phyloP scores from a whole-genome alignment of 2,329 filamentous ascomycete species.

The Fusarium sublunatum region DNA sequence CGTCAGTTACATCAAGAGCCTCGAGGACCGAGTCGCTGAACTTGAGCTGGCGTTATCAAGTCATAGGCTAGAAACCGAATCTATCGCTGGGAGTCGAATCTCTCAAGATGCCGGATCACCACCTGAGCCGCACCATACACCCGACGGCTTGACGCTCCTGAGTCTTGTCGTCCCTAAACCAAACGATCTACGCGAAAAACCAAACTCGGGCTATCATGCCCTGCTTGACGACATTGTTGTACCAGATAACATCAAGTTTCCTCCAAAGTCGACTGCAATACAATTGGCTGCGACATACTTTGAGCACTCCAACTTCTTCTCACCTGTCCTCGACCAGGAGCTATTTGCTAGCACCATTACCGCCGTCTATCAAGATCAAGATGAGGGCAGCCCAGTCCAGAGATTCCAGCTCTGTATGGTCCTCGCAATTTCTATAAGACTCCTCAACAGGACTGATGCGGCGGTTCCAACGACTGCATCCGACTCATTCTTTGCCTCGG shows the following conservation, averaged over 20 bases:
- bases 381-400: not conserved
- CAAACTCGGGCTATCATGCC: constrained; percentile 18
- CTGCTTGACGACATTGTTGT: constrained; percentile 8
- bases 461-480: constrained; percentile 27
- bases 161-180: not conserved
- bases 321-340: constrained; percentile 35
- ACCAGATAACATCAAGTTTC: constrained; percentile 15
- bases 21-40: constrained; percentile 43
- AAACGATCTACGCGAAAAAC: not conserved
- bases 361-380: constrained; percentile 14
- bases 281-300: constrained; percentile 43
- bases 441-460: constrained; percentile 29
- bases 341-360: constrained; percentile 16
- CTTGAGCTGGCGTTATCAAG: constrained; percentile 29
- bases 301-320: constrained; percentile 47
- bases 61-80: constrained; percentile 18
- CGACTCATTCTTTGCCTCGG: constrained; percentile 22
- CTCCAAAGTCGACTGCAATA: constrained; percentile 2
- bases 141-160: not conserved
- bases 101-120: not conserved
- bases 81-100: not conserved
- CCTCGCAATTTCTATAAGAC: constrained; percentile 23
- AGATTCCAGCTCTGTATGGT: constrained; percentile 26
- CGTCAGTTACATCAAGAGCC: constrained; percentile 43
- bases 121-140: not conserved